Evolutionary conservation across 2,329 filamentous ascomycete genomes (phyloP), one percentile per base, ranked within the genome.

Genomic region (Plenodomus tracheiphilus): DNA sequence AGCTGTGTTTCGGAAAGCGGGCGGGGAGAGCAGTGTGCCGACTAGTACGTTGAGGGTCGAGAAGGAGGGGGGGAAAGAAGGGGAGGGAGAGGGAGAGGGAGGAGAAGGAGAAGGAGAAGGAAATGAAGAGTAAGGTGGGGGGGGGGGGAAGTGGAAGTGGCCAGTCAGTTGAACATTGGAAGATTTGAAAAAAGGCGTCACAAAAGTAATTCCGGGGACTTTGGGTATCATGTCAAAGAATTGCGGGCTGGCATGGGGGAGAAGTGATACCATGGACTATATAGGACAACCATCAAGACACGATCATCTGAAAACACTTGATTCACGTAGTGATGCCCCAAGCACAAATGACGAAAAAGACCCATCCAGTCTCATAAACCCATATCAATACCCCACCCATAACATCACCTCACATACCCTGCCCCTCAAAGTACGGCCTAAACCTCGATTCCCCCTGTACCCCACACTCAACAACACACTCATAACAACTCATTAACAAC

Each of bases 401-500:
- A 45, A 7, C 25, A 34, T 43, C 49, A 11, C 30, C 32, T 43
- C n/a, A 51, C 58, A 59, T 61, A 1, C 45, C 53, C 52, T 61
- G 56, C 15, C 58, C 58, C 43, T 61, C 56, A 42, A 88, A 93
- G 64, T 92, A 94, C 54, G 86, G 85, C 65, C 77, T 81, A 61
- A 94, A 93, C 2, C 86, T 79, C 62, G 86, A 83, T 55, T 82
- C 78, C 1, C 76, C 75, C 48, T 87, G 79, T 74, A 91, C 81
- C 2, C 77, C 79, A 52, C 89, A 77, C 42, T 86, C 81, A 53
- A 83, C 81, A 18, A 95, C 81, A 16, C 92, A 83, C 61, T 85
- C 82, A 76, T 91, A 93, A 66, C 90, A 96, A 44, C 81, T 80
- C 66, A 96, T 85, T 50, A 97, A 69, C 60, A 97, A 71, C 59